Conservation (phyloP, 495 filamentous ascomycete genomes). For the Cercophora newfieldiana region DNA sequence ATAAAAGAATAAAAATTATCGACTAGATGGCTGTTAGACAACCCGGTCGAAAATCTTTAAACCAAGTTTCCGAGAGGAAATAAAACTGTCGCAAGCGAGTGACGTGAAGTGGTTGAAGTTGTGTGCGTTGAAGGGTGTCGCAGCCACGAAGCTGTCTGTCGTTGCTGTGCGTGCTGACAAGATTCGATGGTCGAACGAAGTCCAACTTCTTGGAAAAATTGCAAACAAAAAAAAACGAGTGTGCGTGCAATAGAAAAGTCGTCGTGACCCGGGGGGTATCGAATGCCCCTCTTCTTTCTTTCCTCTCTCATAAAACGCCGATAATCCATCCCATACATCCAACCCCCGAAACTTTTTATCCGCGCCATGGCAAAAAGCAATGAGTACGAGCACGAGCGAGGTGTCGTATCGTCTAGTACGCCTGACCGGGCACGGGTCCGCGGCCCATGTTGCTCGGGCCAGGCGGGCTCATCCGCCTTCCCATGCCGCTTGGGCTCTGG, state of each 20-base stretch:
- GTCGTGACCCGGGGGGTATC: background rate
- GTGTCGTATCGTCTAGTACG: constrained; percentile 38
- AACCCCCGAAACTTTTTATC: background rate
- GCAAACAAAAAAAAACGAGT: background rate
- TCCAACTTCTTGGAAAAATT: background rate
- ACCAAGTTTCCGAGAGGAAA: constrained; percentile 13
- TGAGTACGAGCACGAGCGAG: background rate
- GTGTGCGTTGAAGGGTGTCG: no score
- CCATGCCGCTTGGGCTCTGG: constrained; percentile 36
- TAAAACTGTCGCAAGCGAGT: constrained; percentile 26
- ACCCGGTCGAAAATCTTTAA: background rate
- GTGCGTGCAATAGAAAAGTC: background rate
- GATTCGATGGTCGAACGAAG: constrained; percentile 3
- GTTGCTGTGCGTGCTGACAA: background rate
- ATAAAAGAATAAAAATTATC: constrained; percentile 2
- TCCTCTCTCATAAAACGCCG: background rate
- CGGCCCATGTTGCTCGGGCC: constrained; percentile 62
- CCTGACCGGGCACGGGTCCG: constrained; percentile 45
- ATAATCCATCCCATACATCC: background rate
- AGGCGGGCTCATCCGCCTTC: constrained; percentile 52
- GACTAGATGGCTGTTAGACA: background rate
- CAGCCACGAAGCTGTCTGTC: no score
- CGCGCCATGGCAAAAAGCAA: background rate
- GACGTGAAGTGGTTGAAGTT: constrained; percentile 17
- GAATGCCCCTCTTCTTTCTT: background rate